Conservation (phyloP, 768 basidiomycete species). For the Russula sp. region DNA sequence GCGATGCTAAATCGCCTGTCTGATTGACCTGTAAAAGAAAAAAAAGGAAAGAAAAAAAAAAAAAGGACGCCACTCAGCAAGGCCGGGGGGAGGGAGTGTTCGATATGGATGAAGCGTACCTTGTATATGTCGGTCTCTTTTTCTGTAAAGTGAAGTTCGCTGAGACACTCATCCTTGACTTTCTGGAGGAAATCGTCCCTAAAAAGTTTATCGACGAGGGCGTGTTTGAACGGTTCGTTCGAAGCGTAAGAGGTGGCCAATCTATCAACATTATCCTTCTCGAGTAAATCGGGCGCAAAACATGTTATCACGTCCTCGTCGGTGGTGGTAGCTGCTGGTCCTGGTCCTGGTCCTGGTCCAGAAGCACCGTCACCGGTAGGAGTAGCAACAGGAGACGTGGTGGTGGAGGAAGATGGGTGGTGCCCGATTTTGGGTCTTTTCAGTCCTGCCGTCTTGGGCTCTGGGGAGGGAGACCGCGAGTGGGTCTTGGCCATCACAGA, state of each 20-base stretch:
- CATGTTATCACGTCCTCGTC: constrained; percentile 35
- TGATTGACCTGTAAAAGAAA: constrained; percentile 74
- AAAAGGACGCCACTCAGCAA: not conserved
- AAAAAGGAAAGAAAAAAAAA: not conserved
- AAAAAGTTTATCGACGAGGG: constrained; percentile 76
- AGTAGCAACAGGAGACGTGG: not conserved
- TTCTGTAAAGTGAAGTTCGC: constrained; percentile 77
- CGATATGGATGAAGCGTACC: constrained; percentile 41
- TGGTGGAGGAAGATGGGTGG: constrained; percentile 23
- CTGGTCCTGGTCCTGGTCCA: constrained; percentile 15
- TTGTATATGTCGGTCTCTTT: constrained; percentile 99
- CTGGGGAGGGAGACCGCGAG: constrained; percentile 47
- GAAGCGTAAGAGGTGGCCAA: constrained; percentile 55
- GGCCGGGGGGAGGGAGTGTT: not conserved
- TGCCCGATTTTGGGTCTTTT: constrained; percentile 44
- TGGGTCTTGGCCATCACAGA: constrained; percentile 46
- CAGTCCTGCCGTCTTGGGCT: constrained; percentile 35
- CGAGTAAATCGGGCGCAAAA: constrained; percentile 58
- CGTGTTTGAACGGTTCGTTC: constrained; percentile 77
- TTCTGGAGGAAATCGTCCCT: constrained; percentile 74
- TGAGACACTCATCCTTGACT: constrained; percentile 81
- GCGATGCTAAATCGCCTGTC: constrained; percentile 93
- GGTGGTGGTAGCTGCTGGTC: constrained; percentile 15
- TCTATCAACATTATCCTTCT: constrained; percentile 51
- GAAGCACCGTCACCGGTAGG: not conserved